These are phyloP conservation scores for Oemleria cerasiformis DNA, from an alignment of 306 rosid genomes.

Conservation along the genomic window DNA sequence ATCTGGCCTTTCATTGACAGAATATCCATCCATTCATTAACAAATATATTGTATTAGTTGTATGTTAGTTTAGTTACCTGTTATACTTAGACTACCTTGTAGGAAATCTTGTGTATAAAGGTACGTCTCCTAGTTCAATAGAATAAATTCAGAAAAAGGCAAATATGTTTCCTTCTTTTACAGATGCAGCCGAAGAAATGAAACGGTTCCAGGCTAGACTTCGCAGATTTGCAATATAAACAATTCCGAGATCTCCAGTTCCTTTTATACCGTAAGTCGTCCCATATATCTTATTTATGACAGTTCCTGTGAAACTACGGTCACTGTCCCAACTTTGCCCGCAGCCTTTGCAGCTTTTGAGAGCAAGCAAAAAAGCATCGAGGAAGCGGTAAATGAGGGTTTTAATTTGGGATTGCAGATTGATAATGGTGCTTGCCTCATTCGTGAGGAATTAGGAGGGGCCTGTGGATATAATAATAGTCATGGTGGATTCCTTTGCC, in stretches of 20 bases:
- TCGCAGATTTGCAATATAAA: not conserved
- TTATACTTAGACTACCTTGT: too few species aligned
- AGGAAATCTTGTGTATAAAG: too few species aligned
- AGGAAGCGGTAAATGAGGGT: not conserved
- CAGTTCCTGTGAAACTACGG: not conserved
- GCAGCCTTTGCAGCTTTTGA: not conserved
- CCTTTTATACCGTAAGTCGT: accelerated
- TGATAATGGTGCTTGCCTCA: not conserved
- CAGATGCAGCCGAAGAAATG: not conserved
- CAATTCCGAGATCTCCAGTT: not conserved
- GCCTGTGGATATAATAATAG: not conserved
- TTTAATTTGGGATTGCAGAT: not conserved
- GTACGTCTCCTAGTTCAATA: too few species aligned
- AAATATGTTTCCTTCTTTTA: conserved; percentile 3
- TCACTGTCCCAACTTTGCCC: not conserved
- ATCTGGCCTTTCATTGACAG: too few species aligned
- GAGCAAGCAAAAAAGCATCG: not conserved
- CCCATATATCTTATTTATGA: too few species aligned
- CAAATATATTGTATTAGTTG: too few species aligned
- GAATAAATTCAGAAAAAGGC: too few species aligned
- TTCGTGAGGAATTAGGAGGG: not conserved
- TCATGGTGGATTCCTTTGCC: not conserved
- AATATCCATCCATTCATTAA: too few species aligned
- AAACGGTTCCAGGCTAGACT: too few species aligned
- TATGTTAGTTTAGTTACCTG: too few species aligned